Percentiles rank a stretch among this genome's conserved stretches.
Evolutionary conservation across 1,139 yeast species (phyloP).

Genomic region (Diutina sp.): DNA sequence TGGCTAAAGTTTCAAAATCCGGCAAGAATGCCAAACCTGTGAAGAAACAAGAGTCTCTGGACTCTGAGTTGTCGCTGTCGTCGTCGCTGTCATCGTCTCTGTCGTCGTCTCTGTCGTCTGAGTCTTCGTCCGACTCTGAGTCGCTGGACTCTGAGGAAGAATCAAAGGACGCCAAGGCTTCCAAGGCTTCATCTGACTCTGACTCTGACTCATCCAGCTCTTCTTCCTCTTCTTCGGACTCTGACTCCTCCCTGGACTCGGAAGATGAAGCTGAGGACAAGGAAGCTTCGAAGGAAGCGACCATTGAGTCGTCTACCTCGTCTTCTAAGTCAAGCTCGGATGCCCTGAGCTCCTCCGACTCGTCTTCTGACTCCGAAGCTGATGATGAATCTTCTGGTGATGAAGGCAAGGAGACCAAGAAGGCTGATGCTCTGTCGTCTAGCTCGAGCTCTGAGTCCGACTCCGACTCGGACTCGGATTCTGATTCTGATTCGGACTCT

Average conservation of each 20-base stretch:
- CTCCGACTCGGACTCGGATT: slow-evolving; percentile 5
- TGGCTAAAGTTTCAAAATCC: slow-evolving; percentile 10
- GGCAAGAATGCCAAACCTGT: slow-evolving; percentile 12
- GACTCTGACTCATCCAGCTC: slow-evolving; percentile 4
- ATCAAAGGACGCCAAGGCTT: background rate
- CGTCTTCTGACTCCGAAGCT: background rate
- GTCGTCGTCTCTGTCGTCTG: slow-evolving; percentile 3
- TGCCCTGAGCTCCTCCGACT: background rate
- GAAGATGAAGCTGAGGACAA: background rate
- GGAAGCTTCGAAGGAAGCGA: slow-evolving; percentile 8
- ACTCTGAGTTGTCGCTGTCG: slow-evolving; percentile 4
- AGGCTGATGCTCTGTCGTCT: slow-evolving; percentile 2
- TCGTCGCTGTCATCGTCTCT: slow-evolving; percentile 7
- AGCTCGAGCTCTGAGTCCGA: slow-evolving; percentile 2
- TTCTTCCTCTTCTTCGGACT: slow-evolving; percentile 10
- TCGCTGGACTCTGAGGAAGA: slow-evolving; percentile 5
- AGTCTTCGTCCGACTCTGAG: background rate
- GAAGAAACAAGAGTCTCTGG: slow-evolving; percentile 1
- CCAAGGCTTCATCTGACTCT: slow-evolving; percentile 1
- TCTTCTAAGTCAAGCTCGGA: slow-evolving; percentile 3
- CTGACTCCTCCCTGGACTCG: slow-evolving; percentile 6
- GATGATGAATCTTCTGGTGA: slow-evolving; percentile 3
- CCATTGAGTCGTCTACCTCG: slow-evolving; percentile 10
- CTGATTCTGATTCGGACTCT: slow-evolving; percentile 9
- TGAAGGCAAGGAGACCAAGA: slow-evolving; percentile 2